phyloP scores from a whole-genome alignment of 345 rosid genomes.

The Gossypium anomalum region DNA sequence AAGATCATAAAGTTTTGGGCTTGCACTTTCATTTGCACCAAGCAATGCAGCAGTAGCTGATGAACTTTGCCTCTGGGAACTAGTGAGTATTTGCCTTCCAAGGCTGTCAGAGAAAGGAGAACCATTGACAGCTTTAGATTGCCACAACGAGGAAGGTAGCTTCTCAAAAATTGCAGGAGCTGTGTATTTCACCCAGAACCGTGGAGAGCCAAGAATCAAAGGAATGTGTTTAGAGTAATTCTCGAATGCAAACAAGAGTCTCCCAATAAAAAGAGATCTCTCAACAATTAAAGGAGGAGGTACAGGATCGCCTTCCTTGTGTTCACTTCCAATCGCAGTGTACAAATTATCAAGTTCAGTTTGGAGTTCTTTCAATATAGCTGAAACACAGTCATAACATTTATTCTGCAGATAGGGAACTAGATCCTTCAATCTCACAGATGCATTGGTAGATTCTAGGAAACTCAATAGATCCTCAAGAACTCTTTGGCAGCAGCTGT shows the following conservation, averaged over 20 bases:
- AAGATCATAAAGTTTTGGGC: constrained; percentile 72
- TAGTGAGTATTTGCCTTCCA: constrained; percentile 42
- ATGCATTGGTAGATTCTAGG: constrained; percentile 91
- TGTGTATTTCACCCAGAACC: constrained; percentile 78
- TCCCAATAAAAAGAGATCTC: constrained; percentile 89
- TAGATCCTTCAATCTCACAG: constrained; percentile 71
- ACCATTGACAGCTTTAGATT: constrained; percentile 44
- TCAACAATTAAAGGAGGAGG: constrained; percentile 68
- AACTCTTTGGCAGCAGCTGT: constrained; percentile 59
- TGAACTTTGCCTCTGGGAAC: constrained; percentile 65
- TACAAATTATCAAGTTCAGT: constrained; percentile 58
- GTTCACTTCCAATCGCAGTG: constrained; percentile 43
- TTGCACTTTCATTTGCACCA: constrained; percentile 72
- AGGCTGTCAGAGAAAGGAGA: constrained; percentile 44
- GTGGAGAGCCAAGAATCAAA: constrained; percentile 82
- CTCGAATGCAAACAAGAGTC: constrained; percentile 76
- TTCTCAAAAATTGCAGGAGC: constrained; percentile 59
- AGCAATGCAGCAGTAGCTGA: constrained; percentile 77
- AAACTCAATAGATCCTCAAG: constrained; percentile 84
- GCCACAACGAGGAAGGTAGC: constrained; percentile 51
- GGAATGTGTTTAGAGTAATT: constrained; percentile 82
- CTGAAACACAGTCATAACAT: constrained; percentile 72
- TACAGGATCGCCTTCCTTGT: constrained; percentile 32
- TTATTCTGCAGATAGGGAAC: constrained; percentile 74
- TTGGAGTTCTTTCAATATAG: constrained; percentile 59